Evolutionary conservation across 2,329 filamentous ascomycete species (phyloP).

Genomic region (Orbilia oligospora): DNA sequence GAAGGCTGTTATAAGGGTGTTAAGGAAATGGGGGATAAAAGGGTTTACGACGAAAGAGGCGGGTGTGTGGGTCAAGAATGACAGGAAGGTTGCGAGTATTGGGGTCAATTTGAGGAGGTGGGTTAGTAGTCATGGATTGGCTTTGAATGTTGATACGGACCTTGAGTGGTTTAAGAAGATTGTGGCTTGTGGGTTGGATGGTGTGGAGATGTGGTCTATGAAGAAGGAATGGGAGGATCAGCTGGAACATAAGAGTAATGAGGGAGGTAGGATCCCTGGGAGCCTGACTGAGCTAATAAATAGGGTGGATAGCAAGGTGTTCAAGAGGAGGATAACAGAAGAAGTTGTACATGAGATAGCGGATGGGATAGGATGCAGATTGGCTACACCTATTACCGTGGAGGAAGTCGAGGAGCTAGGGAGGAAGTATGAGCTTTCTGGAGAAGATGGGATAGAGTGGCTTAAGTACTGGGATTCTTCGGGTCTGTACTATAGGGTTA

Average conservation of each 20-base stretch:
- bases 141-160: constrained; percentile 80
- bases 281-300: not conserved
- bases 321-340: not conserved
- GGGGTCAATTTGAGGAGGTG: constrained; percentile 91
- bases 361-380: constrained; percentile 73
- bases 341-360: constrained; percentile 78
- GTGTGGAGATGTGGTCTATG: constrained; percentile 83
- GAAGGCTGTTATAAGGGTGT: constrained; percentile 78
- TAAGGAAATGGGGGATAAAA: constrained; percentile 74
- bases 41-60: constrained; percentile 80
- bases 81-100: constrained; percentile 86
- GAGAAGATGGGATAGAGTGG: constrained; percentile 13
- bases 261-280: constrained; percentile 47
- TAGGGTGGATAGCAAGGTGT: not conserved
- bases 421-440: constrained; percentile 13
- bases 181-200: constrained; percentile 88
- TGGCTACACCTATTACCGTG: not conserved
- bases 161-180: constrained; percentile 79
- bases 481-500: not conserved
- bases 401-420: constrained; percentile 33
- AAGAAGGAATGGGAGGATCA: constrained; percentile 68
- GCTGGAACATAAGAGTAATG: constrained; percentile 63
- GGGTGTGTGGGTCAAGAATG: constrained; percentile 78
- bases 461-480: not conserved
- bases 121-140: constrained; percentile 86